Conservation (phyloP, 176 grass and related monocot genomes). For the Rhynchospora breviuscula region DNA sequence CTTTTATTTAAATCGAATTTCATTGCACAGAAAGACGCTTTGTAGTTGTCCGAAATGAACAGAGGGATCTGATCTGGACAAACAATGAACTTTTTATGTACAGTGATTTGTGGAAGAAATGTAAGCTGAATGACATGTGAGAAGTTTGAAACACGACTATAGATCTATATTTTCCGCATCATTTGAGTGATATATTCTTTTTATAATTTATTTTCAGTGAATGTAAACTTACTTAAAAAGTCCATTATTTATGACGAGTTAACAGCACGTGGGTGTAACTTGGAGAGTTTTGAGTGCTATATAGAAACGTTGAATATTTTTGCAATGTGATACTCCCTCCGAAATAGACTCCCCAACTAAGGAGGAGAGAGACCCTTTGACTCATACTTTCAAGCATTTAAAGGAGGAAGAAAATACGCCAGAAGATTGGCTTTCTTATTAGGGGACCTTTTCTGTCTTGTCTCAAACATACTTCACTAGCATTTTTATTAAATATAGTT, state of each 20-base stretch:
- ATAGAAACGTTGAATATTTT: neutral
- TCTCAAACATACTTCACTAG: neutral
- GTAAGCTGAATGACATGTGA: too few relatives aligned
- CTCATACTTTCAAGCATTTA: constrained; percentile 1
- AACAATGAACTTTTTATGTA: neutral
- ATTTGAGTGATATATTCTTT: too few relatives aligned
- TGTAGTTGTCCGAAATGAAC: neutral
- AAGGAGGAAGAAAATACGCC: neutral
- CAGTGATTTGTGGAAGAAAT: too few relatives aligned
- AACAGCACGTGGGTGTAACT: neutral
- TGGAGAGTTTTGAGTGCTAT: neutral
- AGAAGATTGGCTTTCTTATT: constrained; percentile 13
- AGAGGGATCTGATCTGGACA: neutral
- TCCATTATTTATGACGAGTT: neutral
- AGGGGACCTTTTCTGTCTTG: neutral
- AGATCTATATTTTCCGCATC: too few relatives aligned
- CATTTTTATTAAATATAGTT: neutral
- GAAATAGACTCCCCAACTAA: constrained; percentile 11
- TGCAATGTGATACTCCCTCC: neutral
- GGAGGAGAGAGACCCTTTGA: neutral
- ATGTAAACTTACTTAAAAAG: neutral
- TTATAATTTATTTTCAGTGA: neutral
- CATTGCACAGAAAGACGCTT: too few relatives aligned
- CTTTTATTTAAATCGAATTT: too few relatives aligned
- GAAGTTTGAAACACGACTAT: too few relatives aligned